Percentiles rank a stretch among this genome's conserved stretches.
These are phyloP conservation scores for Trypanosoma melophagium DNA, from an alignment of 208 protist species.

Conservation along the genomic window DNA sequence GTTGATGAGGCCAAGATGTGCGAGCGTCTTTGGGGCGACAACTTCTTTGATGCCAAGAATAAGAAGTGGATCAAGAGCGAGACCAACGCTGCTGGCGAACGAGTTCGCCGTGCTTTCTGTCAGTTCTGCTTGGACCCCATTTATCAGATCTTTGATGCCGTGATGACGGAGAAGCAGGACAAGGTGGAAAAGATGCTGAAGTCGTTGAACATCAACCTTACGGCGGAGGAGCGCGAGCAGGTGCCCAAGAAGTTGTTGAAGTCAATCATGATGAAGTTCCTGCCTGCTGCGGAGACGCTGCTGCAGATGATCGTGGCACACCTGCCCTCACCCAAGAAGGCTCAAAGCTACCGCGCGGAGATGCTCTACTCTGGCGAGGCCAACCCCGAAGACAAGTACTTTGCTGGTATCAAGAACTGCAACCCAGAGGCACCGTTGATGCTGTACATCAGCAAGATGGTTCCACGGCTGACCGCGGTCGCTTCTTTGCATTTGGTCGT, in stretches of 20 bases:
- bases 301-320: slow-evolving; percentile 99
- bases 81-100: slow-evolving; percentile 61
- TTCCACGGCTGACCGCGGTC: slow-evolving; percentile 96
- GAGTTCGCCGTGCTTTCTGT: slow-evolving; percentile 86
- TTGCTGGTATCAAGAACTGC: slow-evolving; percentile 91
- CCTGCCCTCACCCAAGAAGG: slow-evolving; percentile 96
- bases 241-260: slow-evolving; percentile 96
- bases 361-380: slow-evolving; percentile 97
- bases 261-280: slow-evolving; percentile 97
- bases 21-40: slow-evolving; percentile 98
- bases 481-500: slow-evolving; percentile 77
- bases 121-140: slow-evolving; percentile 99
- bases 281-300: slow-evolving; percentile 97
- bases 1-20: slow-evolving; percentile 83
- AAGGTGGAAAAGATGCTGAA: slow-evolving; percentile 94
- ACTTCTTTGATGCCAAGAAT: slow-evolving; percentile 95
- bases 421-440: slow-evolving; percentile 95
- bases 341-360: slow-evolving; percentile 96
- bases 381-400: slow-evolving; percentile 92
- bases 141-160: slow-evolving; percentile 93
- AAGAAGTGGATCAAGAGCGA: slow-evolving; percentile 80
- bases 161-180: slow-evolving; percentile 95
- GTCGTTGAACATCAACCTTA: slow-evolving; percentile 92
- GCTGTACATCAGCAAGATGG: slow-evolving; percentile 99
- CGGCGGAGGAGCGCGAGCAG: slow-evolving; percentile 88